Percentiles rank a stretch among this genome's conserved stretches.
Conservation (phyloP, 148 eudicot genomes). For the Rhododendron vialii region DNA sequence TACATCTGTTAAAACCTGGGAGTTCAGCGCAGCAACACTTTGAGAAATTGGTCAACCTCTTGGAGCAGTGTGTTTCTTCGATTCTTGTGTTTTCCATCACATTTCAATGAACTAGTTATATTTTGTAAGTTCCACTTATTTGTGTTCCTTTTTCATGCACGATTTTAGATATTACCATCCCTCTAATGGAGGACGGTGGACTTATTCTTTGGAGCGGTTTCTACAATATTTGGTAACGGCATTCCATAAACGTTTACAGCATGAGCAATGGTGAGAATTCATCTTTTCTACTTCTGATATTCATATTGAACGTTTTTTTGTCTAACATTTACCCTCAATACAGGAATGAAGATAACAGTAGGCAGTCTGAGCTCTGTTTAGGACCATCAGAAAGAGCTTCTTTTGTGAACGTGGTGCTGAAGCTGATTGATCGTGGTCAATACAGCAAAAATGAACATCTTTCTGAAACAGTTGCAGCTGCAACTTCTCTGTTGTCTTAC, state of each 20-base stretch:
- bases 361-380: conserved; percentile 42
- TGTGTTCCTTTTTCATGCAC: conserved; percentile 7
- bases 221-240: conserved; percentile 67
- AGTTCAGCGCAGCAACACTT: conserved; percentile 69
- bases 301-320: background rate
- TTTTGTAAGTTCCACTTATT: background rate
- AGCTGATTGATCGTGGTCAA: conserved; percentile 96
- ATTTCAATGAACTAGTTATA: conserved; percentile 14
- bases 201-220: conserved; percentile 80
- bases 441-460: conserved; percentile 89
- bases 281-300: background rate
- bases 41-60: conserved; percentile 79
- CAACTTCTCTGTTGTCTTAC: conserved; percentile 87
- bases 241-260: conserved; percentile 78
- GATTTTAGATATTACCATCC: conserved; percentile 88
- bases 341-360: conserved; percentile 45
- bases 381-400: conserved; percentile 65
- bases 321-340: conserved; percentile 18
- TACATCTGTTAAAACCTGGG: conserved; percentile 76
- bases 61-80: conserved; percentile 81
- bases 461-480: conserved; percentile 89
- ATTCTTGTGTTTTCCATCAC: conserved; percentile 8
- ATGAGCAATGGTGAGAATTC: conserved; percentile 67
- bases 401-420: conserved; percentile 64
- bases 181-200: conserved; percentile 99